Conservation (phyloP, 768 basidiomycete species). For the Tephrocybe sp. region DNA sequence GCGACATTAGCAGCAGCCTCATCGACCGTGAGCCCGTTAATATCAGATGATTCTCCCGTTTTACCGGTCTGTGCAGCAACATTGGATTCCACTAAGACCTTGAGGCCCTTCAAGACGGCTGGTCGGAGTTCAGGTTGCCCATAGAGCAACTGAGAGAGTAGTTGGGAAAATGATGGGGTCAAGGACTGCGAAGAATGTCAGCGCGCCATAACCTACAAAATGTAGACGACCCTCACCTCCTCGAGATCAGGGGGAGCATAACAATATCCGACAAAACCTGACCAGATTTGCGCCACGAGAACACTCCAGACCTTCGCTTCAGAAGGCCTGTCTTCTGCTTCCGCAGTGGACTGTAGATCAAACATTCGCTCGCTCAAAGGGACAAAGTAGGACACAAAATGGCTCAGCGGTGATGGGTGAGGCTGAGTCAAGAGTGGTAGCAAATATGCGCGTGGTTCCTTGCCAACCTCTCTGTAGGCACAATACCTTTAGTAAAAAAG, state of each 20-base stretch:
- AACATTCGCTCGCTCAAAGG: conserved; percentile 95
- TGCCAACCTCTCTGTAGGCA: conserved; percentile 56
- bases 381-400: conserved; percentile 90
- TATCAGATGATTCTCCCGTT: conserved; percentile 23
- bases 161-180: conserved; percentile 54
- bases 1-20: conserved; percentile 65
- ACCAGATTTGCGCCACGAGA: conserved; percentile 91
- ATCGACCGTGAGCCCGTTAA: conserved; percentile 43
- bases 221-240: conserved; percentile 41
- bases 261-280: conserved; percentile 89
- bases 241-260: conserved; percentile 73
- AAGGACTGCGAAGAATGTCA: conserved; percentile 52
- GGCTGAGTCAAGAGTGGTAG: conserved; percentile 82
- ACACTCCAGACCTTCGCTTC: conserved; percentile 97
- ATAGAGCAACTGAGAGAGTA: conserved; percentile 94
- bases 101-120: conserved; percentile 78
- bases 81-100: conserved; percentile 80
- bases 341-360: conserved; percentile 78
- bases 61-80: conserved; percentile 44
- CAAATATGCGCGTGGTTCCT: conserved; percentile 87
- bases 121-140: conserved; percentile 81
- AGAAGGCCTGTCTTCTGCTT: conserved; percentile 64
- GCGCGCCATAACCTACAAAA: conserved; percentile 1
- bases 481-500: conserved; percentile 1
- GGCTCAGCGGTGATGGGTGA: conserved; percentile 76